Evolutionary conservation across 768 basidiomycete species (phyloP).

Genomic region (Jaapia argillacea): DNA sequence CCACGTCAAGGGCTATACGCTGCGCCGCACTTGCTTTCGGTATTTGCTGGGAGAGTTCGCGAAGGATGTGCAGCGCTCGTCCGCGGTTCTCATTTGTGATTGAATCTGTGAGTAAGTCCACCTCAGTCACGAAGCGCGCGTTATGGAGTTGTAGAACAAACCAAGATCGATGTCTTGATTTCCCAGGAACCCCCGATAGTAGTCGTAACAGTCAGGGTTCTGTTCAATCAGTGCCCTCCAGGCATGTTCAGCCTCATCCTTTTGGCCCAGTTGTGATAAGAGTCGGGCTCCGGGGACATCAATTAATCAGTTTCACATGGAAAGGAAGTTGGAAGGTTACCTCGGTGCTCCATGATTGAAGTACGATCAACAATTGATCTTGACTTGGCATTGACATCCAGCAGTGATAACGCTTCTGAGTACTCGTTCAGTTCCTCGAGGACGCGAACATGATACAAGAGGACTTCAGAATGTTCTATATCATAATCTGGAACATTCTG

Average conservation of each 20-base stretch:
- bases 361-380: conserved; percentile 63
- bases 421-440: conserved; percentile 66
- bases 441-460: conserved; percentile 67
- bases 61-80: conserved; percentile 47
- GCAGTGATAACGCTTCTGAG: conserved; percentile 45
- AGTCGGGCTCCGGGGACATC: conserved; percentile 50
- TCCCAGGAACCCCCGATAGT: conserved; percentile 66
- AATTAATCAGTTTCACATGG: conserved; percentile 7
- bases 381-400: conserved; percentile 56
- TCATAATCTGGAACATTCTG: conserved; percentile 75
- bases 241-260: conserved; percentile 66
- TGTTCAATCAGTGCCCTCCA: conserved; percentile 77
- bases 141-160: conserved; percentile 29
- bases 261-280: conserved; percentile 50
- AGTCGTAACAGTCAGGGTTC: conserved; percentile 76
- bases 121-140: neutral
- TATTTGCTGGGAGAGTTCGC: conserved; percentile 47
- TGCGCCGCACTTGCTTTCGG: conserved; percentile 64
- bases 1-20: conserved; percentile 63
- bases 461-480: conserved; percentile 73
- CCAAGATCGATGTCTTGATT: conserved; percentile 60
- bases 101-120: conserved; percentile 20
- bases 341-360: conserved; percentile 57
- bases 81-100: conserved; percentile 38
- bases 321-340: conserved; percentile 24